Percentiles rank a stretch among this genome's conserved stretches.
phyloP scores from a whole-genome alignment of 345 rosid species.

The Lepidium didymum region DNA sequence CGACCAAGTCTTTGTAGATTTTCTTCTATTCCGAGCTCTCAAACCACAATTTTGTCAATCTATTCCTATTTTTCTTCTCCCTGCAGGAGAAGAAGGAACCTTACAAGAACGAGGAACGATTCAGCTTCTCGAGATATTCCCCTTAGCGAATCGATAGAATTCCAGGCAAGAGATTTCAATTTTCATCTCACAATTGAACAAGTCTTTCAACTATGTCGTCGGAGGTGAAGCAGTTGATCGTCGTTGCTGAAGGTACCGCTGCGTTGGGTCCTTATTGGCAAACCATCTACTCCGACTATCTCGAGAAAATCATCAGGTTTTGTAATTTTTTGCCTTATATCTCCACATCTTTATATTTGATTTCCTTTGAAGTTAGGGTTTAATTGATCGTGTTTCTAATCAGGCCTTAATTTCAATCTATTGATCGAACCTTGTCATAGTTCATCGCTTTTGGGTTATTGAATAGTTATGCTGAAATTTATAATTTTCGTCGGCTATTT shows the following conservation, averaged over 20 bases:
- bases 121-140: background rate
- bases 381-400: background rate
- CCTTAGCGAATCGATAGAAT: background rate
- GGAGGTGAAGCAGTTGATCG: conserved; percentile 81
- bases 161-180: background rate
- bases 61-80: background rate
- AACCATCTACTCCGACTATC: conserved; percentile 64
- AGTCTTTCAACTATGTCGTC: conserved; percentile 17
- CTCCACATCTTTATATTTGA: background rate
- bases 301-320: conserved; percentile 83
- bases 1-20: background rate
- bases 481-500: background rate
- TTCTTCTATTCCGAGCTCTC: background rate
- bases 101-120: background rate
- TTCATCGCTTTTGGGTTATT: background rate
- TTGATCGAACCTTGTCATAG: conserved; percentile 1
- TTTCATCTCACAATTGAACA: background rate
- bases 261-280: conserved; percentile 92
- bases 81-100: background rate
- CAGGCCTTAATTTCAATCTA: background rate
- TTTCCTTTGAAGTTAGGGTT: conserved; percentile 23
- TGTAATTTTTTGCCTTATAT: background rate
- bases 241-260: conserved; percentile 85
- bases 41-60: background rate
- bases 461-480: too few species aligned